Evolutionary conservation across 495 filamentous ascomycete genomes (phyloP).

Genomic region (Xylaria grammica): DNA sequence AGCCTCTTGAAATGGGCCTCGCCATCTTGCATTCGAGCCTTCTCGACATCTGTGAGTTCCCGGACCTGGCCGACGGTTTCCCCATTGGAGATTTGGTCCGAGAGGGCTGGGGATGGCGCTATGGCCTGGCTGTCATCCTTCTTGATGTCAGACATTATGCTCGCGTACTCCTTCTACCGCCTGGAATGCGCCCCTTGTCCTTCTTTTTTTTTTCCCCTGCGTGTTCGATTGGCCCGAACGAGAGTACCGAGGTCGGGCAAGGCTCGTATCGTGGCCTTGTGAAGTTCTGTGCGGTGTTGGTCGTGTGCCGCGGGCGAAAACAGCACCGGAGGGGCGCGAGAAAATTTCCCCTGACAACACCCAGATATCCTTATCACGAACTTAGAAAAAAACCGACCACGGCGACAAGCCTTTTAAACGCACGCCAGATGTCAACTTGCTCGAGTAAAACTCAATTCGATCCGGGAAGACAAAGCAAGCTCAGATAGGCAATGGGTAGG

Average conservation of each 20-base stretch:
- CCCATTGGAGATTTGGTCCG: conserved; percentile 23
- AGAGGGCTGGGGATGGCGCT: conserved; percentile 9
- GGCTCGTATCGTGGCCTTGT: background rate
- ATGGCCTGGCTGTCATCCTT: conserved; percentile 30
- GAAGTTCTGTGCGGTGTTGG: conserved; percentile 2
- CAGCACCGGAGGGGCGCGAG: background rate
- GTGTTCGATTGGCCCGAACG: background rate
- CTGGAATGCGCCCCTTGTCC: background rate
- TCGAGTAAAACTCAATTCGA: conserved; percentile 3
- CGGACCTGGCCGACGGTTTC: conserved; percentile 37
- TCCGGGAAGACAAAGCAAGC: background rate
- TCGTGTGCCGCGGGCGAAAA: background rate
- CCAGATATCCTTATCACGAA: background rate
- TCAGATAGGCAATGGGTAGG: conserved; percentile 16
- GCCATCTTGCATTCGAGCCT: conserved; percentile 45
- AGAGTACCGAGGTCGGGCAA: no score
- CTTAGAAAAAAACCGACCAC: background rate
- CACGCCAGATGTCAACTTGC: background rate
- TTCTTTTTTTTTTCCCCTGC: no score
- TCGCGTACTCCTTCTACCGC: background rate
- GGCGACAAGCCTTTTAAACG: background rate
- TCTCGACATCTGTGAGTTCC: conserved; percentile 41
- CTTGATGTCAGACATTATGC: conserved; percentile 27
- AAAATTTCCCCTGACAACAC: background rate
- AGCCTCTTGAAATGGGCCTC: conserved; percentile 48